These are phyloP conservation scores for Monosporozyma yasuniensis DNA, from an alignment of 805 yeast genomes.

Conservation along the genomic window DNA sequence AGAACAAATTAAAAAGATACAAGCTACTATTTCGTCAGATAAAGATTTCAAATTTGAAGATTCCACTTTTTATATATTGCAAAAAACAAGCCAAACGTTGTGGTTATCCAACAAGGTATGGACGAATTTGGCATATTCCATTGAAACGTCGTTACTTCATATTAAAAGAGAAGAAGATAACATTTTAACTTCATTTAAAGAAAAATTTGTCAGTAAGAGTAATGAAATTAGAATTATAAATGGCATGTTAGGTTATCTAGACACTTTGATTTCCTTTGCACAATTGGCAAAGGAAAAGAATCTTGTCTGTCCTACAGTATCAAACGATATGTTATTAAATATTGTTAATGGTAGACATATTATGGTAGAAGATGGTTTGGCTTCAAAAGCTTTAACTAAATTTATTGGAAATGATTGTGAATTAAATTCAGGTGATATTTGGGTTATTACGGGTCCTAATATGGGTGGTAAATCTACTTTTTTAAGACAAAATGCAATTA, in stretches of 20 bases:
- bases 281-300: slow-evolving; percentile 57
- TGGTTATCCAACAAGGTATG: slow-evolving; percentile 43
- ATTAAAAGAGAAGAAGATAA: slow-evolving; percentile 48
- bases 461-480: slow-evolving; percentile 83
- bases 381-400: slow-evolving; percentile 32
- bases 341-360: slow-evolving; percentile 69
- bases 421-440: slow-evolving; percentile 26
- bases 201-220: slow-evolving; percentile 37
- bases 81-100: slow-evolving; percentile 36
- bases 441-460: slow-evolving; percentile 83
- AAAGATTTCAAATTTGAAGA: slow-evolving; percentile 2
- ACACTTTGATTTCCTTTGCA: slow-evolving; percentile 67
- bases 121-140: slow-evolving; percentile 40
- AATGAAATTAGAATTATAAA: slow-evolving; percentile 43
- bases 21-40: slow-evolving; percentile 11
- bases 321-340: slow-evolving; percentile 37
- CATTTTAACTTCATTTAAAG: slow-evolving; percentile 43
- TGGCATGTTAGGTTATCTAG: slow-evolving; percentile 53
- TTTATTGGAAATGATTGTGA: slow-evolving; percentile 30
- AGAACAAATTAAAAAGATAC: slow-evolving; percentile 18
- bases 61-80: slow-evolving; percentile 25
- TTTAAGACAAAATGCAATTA: slow-evolving; percentile 61
- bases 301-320: slow-evolving; percentile 57
- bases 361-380: slow-evolving; percentile 73
- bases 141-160: slow-evolving; percentile 37